phyloP scores from a whole-genome alignment of 306 rosid genomes.

The Crotalaria pallida region DNA sequence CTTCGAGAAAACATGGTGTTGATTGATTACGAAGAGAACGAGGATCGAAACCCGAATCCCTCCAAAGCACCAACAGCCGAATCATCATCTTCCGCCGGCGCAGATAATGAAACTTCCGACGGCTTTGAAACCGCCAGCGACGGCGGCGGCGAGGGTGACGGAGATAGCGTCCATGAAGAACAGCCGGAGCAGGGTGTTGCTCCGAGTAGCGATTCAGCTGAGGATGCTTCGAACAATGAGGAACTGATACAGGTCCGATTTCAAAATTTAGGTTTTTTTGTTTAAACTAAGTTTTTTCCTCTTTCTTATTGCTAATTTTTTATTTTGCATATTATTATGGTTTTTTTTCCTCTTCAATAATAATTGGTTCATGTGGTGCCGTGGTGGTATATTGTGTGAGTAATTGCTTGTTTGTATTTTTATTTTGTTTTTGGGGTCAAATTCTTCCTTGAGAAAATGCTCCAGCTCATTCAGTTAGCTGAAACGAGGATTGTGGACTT shows the following conservation, averaged over 20 bases:
- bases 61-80: not conserved
- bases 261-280: slow-evolving; percentile 9
- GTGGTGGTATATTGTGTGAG: not conserved
- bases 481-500: too few species aligned
- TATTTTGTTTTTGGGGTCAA: too few species aligned
- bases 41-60: not conserved
- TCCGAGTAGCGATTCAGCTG: slow-evolving; percentile 10
- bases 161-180: not conserved
- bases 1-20: slow-evolving; percentile 29
- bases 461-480: too few species aligned
- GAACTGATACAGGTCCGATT: slow-evolving; percentile 23
- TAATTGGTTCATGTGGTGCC: not conserved
- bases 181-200: slow-evolving; percentile 4
- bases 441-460: too few species aligned
- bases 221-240: slow-evolving; percentile 17
- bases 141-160: slow-evolving; percentile 25
- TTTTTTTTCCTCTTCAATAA: not conserved
- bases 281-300: not conserved
- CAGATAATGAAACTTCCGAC: slow-evolving; percentile 22
- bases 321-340: not conserved
- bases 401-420: not conserved
- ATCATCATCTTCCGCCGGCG: not conserved
- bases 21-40: not conserved
- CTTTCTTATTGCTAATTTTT: not conserved
- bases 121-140: slow-evolving; percentile 50